Evolutionary conservation across 331 rosid species (phyloP), one percentile per base, ranked within the genome.

Genomic region (Quercus lobata): DNA sequence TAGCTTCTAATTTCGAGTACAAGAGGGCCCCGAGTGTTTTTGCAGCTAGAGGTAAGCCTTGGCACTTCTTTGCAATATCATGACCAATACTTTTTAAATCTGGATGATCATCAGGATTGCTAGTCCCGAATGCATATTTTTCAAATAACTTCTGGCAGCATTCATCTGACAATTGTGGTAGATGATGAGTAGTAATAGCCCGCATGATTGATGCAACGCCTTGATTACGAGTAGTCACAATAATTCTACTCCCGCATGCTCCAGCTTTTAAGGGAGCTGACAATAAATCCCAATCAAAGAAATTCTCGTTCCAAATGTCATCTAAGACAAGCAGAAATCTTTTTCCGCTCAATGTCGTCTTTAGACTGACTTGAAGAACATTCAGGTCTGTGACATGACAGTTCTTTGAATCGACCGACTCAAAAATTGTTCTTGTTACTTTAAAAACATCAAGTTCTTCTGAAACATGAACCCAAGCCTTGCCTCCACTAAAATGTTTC

Each of bases 1-100:
- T 41, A 7, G 8, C 12, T 41, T 41, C 49, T 6, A 0, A 7
- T 41, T 41, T 0, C 0, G 0, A 0, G 12, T 41, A 2, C 49
- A 41, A 41, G 49, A 41, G 49, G 49, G 0, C 0, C 49, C 49
- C 49, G 2, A 41, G 49, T 41, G 49, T 41, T 41, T 49, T 53
- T 76, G 32, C 78, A 69, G 73, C 30, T 11, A 69, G 41, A 35
- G 73, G 73, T 16, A 37, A 1, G 18, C 55, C 73, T 34, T 3
- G 1, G 56, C 73, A 69, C 6, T 69, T 37, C 0, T 7, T 10
- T 1, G 35, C 4, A 15, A 37, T 69, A 1, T 69, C 14, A 1
- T 17, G 3, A 4, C 73, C 54, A 37, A 69, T 41, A 0, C 8
- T 4, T 69, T 34, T 54, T 4, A 69, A 35, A 3, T 2, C 1